A percentile compares a stretch with the other conserved stretches of the same genome.
Evolutionary conservation across 306 rosid species (phyloP).

Genomic region (Castanea crenata): DNA sequence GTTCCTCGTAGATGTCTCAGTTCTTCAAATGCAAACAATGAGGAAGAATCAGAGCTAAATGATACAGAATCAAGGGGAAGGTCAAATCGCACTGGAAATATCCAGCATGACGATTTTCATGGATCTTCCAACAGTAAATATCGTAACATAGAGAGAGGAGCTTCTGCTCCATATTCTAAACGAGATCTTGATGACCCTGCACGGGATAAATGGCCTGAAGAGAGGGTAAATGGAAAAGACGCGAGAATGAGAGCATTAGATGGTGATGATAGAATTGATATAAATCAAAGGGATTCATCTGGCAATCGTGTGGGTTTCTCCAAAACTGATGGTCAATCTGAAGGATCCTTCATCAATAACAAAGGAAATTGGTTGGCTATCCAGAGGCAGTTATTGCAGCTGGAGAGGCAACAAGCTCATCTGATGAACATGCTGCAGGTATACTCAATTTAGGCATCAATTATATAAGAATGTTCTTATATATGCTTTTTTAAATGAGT

Average conservation of each 20-base stretch:
- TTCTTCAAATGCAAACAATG: slow-evolving; percentile 67
- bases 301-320: slow-evolving; percentile 65
- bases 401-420: slow-evolving; percentile 96
- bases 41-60: slow-evolving; percentile 52
- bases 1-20: slow-evolving; percentile 69
- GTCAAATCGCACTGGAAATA: slow-evolving; percentile 41
- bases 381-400: slow-evolving; percentile 86
- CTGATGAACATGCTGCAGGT: slow-evolving; percentile 99
- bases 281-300: slow-evolving; percentile 69
- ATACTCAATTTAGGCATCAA: slow-evolving; percentile 18
- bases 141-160: slow-evolving; percentile 54
- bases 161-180: slow-evolving; percentile 41
- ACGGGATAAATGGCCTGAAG: slow-evolving; percentile 60
- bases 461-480: slow-evolving; percentile 10
- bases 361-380: slow-evolving; percentile 95
- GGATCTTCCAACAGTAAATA: slow-evolving; percentile 55
- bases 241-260: slow-evolving; percentile 52
- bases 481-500: slow-evolving; percentile 17
- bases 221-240: slow-evolving; percentile 66
- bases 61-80: slow-evolving; percentile 52
- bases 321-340: slow-evolving; percentile 77
- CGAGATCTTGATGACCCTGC: slow-evolving; percentile 49
- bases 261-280: slow-evolving; percentile 55
- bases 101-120: slow-evolving; percentile 43
- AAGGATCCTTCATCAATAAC: slow-evolving; percentile 68